These are phyloP conservation scores for Penicillium lividum DNA, from an alignment of 495 filamentous ascomycete genomes.

Conservation along the genomic window DNA sequence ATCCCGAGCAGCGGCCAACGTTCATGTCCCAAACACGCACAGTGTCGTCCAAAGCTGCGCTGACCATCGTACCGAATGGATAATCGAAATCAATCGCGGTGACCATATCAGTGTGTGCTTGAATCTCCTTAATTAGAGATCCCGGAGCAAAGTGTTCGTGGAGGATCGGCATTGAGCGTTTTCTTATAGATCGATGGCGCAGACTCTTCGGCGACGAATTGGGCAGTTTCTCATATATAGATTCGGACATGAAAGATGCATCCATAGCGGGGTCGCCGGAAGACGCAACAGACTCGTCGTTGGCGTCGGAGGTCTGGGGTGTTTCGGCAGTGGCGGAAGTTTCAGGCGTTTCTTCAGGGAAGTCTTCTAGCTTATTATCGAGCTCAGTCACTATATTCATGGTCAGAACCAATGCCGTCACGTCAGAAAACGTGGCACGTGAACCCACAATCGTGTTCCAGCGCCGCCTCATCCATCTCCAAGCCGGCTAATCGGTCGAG, in stretches of 20 bases:
- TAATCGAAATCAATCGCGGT: constrained; percentile 94
- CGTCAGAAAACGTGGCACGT: not conserved
- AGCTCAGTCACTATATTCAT: constrained; percentile 67
- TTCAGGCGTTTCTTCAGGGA: constrained; percentile 70
- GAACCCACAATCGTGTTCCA: constrained; percentile 80
- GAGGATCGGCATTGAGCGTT: constrained; percentile 89
- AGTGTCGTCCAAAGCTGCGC: constrained; percentile 92
- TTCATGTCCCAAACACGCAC: constrained; percentile 98
- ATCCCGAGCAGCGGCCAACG: constrained; percentile 83
- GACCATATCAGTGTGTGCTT: constrained; percentile 85
- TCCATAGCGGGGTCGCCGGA: constrained; percentile 59
- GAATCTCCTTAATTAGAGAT: constrained; percentile 81
- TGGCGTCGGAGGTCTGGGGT: constrained; percentile 57
- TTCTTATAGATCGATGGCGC: constrained; percentile 65
- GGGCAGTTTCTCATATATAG: constrained; percentile 91
- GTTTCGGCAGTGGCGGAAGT: constrained; percentile 56
- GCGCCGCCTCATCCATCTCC: constrained; percentile 86
- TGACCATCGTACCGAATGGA: constrained; percentile 93
- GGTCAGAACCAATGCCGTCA: not conserved
- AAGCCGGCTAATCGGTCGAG: constrained; percentile 85
- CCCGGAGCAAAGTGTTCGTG: constrained; percentile 96
- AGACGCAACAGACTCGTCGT: constrained; percentile 47
- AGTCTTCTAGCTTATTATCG: constrained; percentile 81
- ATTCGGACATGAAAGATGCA: constrained; percentile 92
- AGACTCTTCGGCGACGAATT: constrained; percentile 60